Conservation (phyloP, 2,329 filamentous ascomycete species). For the Pestalotiopsis sp. region DNA sequence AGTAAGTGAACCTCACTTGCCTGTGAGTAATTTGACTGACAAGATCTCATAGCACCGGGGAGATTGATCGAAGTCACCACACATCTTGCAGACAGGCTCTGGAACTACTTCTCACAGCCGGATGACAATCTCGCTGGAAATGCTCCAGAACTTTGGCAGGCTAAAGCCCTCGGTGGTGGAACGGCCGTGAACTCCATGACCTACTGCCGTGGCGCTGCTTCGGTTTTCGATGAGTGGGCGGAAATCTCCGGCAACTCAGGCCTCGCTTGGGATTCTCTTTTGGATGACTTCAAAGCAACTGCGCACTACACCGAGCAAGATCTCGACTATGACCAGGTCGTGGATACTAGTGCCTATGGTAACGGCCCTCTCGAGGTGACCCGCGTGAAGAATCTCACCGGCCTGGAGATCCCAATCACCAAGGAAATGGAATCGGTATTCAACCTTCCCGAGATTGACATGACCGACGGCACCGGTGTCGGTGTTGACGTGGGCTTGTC, state of each 20-base stretch:
- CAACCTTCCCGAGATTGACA: neutral
- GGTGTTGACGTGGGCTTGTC: neutral
- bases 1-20: neutral
- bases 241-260: conserved; percentile 18
- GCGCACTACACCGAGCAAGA: neutral
- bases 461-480: neutral
- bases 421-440: neutral
- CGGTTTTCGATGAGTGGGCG: conserved; percentile 24
- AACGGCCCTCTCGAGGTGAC: neutral
- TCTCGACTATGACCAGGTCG: neutral
- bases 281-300: conserved; percentile 10
- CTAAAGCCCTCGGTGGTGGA: conserved; percentile 19
- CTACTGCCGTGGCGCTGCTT: conserved; percentile 22
- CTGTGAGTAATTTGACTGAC: neutral
- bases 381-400: neutral
- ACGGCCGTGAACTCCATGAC: conserved; percentile 21
- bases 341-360: neutral
- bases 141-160: conserved; percentile 13
- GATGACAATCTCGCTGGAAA: neutral
- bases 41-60: neutral
- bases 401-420: neutral
- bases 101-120: neutral
- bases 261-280: conserved; percentile 19
- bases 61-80: neutral
- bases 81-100: neutral